Evolutionary conservation across 1,284 basidiomycete genomes (phyloP), one percentile per base, ranked within the genome.

Genomic region (Puccinia horiana): DNA sequence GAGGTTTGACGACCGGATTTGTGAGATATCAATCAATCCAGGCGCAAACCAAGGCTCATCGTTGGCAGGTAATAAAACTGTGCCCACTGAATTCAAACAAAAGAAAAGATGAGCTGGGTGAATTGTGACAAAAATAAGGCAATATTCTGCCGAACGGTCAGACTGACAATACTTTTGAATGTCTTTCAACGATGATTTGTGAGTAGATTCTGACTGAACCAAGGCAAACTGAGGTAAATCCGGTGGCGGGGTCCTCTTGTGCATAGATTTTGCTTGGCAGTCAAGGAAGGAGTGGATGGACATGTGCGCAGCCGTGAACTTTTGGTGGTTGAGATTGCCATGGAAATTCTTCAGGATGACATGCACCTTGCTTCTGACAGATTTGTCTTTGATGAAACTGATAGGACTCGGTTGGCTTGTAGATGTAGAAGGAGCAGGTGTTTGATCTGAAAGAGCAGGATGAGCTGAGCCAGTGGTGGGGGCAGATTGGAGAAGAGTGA

Each of bases 21-120:
- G n/a, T 63, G 9, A 14, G 35, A 63, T 63, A 63, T 63, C 58
- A 63, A 63, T 63, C 35, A 63, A 63, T 20, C 23, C 12, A 37
- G 58, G 58, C 29, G 63, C n/a, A 32, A 37, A 67, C 63, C 63
- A 67, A 67, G 35, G 29, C 63, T 67, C 63, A 40, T 67, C 40
- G 11, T 35, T 26, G 16, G 32, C 63, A 23, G 63, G 63, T 26
- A 67, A 67, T 67, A 67, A 26, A 32, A 67, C 37, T 32, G 32
- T 67, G 16, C 35, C 32, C 63, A 67, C 63, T 67, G 32, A 67
- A 32, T 18, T 26, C 54, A n/a, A 56, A 56, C 20, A n/a, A 56
- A 56, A 56, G 54, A 56, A 56, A 56, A n/a, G 26, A 11, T 56
- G 23, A 56, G 54, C 54, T 56, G n/a, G 26, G 20, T 56, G 54